Evolutionary conservation across 148 eudicot genomes (phyloP).

Genomic region (Dysphania ambrosioides): DNA sequence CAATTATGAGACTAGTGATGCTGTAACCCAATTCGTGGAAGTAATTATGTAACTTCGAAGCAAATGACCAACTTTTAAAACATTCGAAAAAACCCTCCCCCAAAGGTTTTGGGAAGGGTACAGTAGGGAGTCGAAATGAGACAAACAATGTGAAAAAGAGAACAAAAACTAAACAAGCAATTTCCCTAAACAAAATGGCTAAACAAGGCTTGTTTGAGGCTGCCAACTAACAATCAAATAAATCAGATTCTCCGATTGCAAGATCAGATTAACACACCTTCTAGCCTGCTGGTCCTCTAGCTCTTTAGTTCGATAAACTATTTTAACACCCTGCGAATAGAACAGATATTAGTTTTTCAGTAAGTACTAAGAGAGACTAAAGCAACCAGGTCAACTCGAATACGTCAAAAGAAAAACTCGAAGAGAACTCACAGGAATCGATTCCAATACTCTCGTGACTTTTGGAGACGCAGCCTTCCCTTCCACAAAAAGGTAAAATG

Average conservation of each 20-base stretch:
- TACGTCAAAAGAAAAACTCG: background rate
- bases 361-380: background rate
- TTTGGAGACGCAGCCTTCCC: slow-evolving; percentile 85
- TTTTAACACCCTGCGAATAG: slow-evolving; percentile 65
- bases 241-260: background rate
- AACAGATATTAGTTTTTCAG: background rate
- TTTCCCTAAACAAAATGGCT: background rate
- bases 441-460: slow-evolving; percentile 76
- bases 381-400: slow-evolving; percentile 6
- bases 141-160: background rate
- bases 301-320: slow-evolving; percentile 77
- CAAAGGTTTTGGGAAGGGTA: background rate
- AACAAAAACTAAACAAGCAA: background rate
- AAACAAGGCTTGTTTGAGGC: background rate
- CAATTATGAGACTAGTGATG: background rate
- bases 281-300: slow-evolving; percentile 84
- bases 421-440: slow-evolving; percentile 66
- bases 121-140: background rate
- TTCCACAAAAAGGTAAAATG: slow-evolving; percentile 83
- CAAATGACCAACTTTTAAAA: background rate
- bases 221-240: background rate
- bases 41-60: background rate
- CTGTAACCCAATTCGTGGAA: background rate
- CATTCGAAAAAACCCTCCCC: background rate
- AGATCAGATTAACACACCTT: slow-evolving; percentile 45